Evolutionary conservation across 352 stramenopile species (phyloP).

Genomic region (Phytophthora rubi): DNA sequence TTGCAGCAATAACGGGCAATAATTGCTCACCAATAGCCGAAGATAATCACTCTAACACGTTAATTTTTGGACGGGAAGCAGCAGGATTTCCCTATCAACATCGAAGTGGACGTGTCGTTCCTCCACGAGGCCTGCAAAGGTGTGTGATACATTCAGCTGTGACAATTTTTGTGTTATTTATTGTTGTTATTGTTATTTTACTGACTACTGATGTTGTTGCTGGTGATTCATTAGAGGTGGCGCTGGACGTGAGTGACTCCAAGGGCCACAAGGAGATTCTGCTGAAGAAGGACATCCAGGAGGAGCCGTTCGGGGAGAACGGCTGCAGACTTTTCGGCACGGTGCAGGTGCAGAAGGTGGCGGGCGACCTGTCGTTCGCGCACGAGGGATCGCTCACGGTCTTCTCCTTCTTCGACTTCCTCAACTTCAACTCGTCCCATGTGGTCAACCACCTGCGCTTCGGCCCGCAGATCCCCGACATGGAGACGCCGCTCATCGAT

Average conservation of each 20-base stretch:
- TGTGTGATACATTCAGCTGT: slow-evolving; percentile 17
- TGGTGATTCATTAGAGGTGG: slow-evolving; percentile 54
- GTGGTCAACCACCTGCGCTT: slow-evolving; percentile 82
- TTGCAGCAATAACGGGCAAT: slow-evolving; percentile 1
- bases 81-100: slow-evolving; percentile 82
- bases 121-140: slow-evolving; percentile 80
- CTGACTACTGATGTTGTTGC: not conserved
- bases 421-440: slow-evolving; percentile 91
- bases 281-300: slow-evolving; percentile 64
- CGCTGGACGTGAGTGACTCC: slow-evolving; percentile 84
- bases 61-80: slow-evolving; percentile 41
- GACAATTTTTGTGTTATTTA: not conserved
- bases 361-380: slow-evolving; percentile 85
- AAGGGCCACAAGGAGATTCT: slow-evolving; percentile 89
- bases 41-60: slow-evolving; percentile 20
- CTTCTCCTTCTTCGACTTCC: slow-evolving; percentile 88
- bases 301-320: slow-evolving; percentile 67
- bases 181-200: slow-evolving; percentile 1
- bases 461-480: slow-evolving; percentile 79
- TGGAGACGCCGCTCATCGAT: slow-evolving; percentile 87
- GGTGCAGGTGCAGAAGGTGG: slow-evolving; percentile 83
- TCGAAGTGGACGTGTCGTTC: slow-evolving; percentile 86
- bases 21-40: not conserved
- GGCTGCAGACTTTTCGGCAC: slow-evolving; percentile 78
- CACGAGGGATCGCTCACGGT: slow-evolving; percentile 86